Base-by-base conservation (phyloP, 225 moss, liverwort and hornwort species). In the Pseudisothecium myosuroides region DNA sequence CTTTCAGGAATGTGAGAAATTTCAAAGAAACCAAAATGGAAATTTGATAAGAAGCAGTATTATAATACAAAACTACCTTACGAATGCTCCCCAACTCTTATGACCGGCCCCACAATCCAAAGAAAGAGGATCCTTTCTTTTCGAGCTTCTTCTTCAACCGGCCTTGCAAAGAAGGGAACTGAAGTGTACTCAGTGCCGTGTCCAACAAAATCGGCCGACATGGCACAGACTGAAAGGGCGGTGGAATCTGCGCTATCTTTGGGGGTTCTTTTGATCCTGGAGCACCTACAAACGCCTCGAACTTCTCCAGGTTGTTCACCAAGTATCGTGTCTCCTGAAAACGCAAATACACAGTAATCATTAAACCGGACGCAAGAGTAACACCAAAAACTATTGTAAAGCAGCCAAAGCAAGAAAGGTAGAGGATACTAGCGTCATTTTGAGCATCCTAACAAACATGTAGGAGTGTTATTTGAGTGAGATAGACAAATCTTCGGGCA, bases 141-240 rank as follows among this genome's bases (percentile, higher is more conserved):
- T 98, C 97, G 86, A 94, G 87, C 91, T 96, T 97, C 86, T 93
- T 93, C 90, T 92, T 92, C 88, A 95, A 88, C 66, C 98, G 92
- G 83, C 91, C 96, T 91, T 95, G 95, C 94, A 98, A 89, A 60
- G 97, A 94, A 78, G 98, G 98, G 79, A 98, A 98, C 81, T 93
- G 89, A n/a, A 96, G 93, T 6, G 93, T 89, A 74, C 88, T 91
- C 61, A 96, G 94, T 10, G 98, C 97, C 58, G 97, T 97, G 90
- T 98, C 98, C 88, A 98, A 90, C 80, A 98, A 94, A 85, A 97
- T 95, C 54, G 98, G 98, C 74, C 96, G 93, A 89, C 98, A 98
- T 49, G 98, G 96, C 87, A 98, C 96, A 68, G 96, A 94, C 86
- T 94, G 93, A 87, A 98, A 98, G 32, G 95, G 92, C 29, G 98